A percentile compares a stretch with the other conserved stretches of the same genome.
phyloP scores from a whole-genome alignment of 768 basidiomycete genomes.

The Pseudohyphozyma bogoriensis region DNA sequence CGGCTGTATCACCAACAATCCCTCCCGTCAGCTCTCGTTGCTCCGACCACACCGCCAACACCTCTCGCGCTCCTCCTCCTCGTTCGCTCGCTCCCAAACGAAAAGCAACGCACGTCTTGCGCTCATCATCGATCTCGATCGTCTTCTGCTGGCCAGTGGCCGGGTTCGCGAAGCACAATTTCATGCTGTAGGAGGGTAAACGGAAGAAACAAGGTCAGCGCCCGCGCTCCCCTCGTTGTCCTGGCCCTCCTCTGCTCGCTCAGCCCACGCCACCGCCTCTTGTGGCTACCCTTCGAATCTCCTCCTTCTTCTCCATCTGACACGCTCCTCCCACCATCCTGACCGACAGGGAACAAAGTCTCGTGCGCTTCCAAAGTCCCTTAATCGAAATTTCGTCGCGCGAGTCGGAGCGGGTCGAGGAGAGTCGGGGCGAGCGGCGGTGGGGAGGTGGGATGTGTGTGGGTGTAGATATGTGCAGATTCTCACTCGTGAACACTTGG shows the following conservation, averaged over 20 bases:
- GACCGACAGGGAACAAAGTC: too few relatives aligned
- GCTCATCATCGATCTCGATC: conserved; percentile 87
- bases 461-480: too few relatives aligned
- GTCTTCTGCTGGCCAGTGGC: conserved; percentile 96
- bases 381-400: too few relatives aligned
- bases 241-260: not conserved
- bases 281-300: not conserved
- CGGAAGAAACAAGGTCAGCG: too few relatives aligned
- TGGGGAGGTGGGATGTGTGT: too few relatives aligned
- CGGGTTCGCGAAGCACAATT: conserved; percentile 96
- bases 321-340: too few relatives aligned
- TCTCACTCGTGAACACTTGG: too few relatives aligned
- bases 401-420: too few relatives aligned
- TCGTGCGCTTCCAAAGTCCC: too few relatives aligned
- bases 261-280: not conserved
- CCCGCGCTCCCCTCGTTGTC: not conserved
- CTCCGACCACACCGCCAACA: not conserved
- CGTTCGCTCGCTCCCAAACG: conserved; percentile 16
- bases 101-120: conserved; percentile 52
- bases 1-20: conserved; percentile 50
- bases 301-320: not conserved
- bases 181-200: conserved; percentile 53
- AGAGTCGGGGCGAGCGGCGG: too few relatives aligned
- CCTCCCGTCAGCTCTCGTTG: not conserved
- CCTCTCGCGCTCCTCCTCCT: conserved; percentile 23